Evolutionary conservation across 164 flowering plant genomes (phyloP).

Genomic region (Houttuynia cordata): DNA sequence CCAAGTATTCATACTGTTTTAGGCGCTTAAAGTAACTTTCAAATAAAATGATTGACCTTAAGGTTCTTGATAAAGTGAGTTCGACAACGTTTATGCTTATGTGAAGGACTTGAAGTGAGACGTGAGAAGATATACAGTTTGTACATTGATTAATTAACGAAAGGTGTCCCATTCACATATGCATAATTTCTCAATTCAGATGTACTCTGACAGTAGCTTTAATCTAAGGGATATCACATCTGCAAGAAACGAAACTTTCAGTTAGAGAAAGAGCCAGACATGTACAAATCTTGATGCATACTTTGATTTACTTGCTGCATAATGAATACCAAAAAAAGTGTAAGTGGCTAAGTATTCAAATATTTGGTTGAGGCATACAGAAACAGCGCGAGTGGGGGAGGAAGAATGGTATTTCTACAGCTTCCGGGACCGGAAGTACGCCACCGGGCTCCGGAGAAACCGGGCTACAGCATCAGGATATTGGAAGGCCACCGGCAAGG

Average conservation of each 20-base stretch:
- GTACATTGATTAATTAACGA: background rate
- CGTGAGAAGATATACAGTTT: too few species aligned
- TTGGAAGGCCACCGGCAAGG: slow-evolving; percentile 89
- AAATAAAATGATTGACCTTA: too few species aligned
- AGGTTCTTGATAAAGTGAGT: too few species aligned
- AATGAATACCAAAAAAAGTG: background rate
- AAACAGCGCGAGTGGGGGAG: slow-evolving; percentile 59
- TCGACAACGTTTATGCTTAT: too few species aligned
- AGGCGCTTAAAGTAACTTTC: too few species aligned
- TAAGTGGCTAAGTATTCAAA: background rate
- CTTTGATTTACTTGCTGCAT: too few species aligned
- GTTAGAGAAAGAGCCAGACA: too few species aligned
- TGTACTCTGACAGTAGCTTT: too few species aligned
- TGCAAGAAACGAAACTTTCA: background rate
- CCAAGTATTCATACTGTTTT: too few species aligned
- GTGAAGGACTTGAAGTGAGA: too few species aligned
- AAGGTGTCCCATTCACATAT: background rate
- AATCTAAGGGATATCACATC: background rate
- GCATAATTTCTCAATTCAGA: background rate
- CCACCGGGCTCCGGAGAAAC: slow-evolving; percentile 66
- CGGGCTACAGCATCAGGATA: slow-evolving; percentile 65
- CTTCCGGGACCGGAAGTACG: slow-evolving; percentile 55
- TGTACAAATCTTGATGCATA: background rate
- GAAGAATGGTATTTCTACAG: slow-evolving; percentile 76
- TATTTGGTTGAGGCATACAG: slow-evolving; percentile 11